Conservation (phyloP, 768 basidiomycete species). For the Phlebiopsis flavidoalba region DNA sequence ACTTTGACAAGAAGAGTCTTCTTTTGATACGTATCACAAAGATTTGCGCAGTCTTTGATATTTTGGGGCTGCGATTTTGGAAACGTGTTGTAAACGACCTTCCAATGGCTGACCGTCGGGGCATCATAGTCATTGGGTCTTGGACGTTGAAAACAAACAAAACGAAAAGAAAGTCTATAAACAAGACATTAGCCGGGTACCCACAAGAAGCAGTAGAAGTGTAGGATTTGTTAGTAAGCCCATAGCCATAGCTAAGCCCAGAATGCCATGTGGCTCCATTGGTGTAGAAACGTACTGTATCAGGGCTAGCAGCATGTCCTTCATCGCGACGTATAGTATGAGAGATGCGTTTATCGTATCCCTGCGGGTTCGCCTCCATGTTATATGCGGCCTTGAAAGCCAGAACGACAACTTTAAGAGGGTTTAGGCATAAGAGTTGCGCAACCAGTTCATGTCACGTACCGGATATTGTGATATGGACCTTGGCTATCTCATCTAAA, state of each 20-base stretch:
- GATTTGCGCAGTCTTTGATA: conserved; percentile 28
- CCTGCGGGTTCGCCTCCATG: conserved; percentile 40
- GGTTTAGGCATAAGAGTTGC: background rate
- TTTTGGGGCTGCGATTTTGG: conserved; percentile 24
- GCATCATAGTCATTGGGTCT: conserved; percentile 23
- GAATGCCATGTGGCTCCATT: background rate
- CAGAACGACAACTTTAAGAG: conserved; percentile 35
- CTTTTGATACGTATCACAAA: conserved; percentile 28
- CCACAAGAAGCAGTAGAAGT: conserved; percentile 24
- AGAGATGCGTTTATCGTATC: conserved; percentile 47
- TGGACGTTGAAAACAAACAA: no score
- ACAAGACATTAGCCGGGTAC: no score
- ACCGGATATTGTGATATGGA: conserved; percentile 27
- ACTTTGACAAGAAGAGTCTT: conserved; percentile 26
- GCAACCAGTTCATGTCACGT: background rate
- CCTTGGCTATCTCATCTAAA: conserved; percentile 22
- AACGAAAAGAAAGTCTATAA: no score
- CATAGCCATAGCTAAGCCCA: no score
- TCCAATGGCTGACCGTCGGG: conserved; percentile 30
- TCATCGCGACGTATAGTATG: conserved; percentile 44
- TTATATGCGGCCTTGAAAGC: conserved; percentile 47
- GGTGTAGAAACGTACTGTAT: conserved; percentile 32
- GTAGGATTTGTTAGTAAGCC: background rate
- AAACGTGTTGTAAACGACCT: conserved; percentile 28
- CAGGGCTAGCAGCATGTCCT: conserved; percentile 41